Evolutionary conservation across 352 stramenopile species (phyloP).

Genomic region (Pythium periplocum): DNA sequence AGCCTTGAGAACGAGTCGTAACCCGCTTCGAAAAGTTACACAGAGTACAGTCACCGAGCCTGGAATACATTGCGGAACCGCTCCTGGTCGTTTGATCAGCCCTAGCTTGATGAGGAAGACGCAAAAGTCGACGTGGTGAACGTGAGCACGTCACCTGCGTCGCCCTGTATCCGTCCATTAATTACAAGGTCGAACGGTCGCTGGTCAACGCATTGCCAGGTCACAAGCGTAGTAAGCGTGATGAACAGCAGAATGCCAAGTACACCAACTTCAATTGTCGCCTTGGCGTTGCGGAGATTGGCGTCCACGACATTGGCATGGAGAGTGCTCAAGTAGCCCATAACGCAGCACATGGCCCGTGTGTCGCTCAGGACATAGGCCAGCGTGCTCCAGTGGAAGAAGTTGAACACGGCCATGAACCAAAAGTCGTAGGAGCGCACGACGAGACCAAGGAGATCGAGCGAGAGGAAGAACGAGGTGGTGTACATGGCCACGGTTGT

Average conservation of each 20-base stretch:
- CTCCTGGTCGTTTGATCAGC: conserved; percentile 8
- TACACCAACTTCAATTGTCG: conserved; percentile 17
- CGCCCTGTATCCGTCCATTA: too few species aligned
- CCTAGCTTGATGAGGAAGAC: conserved; percentile 23
- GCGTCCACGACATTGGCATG: conserved; percentile 23
- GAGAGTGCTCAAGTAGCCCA: conserved; percentile 18
- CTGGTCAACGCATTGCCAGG: conserved; percentile 5
- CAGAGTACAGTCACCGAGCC: conserved; percentile 19
- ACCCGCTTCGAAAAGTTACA: background rate
- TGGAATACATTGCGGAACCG: conserved; percentile 1
- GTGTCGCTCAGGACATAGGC: conserved; percentile 19
- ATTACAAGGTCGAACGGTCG: conserved; percentile 13
- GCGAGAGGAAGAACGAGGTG: conserved; percentile 18
- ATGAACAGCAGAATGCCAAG: conserved; percentile 21
- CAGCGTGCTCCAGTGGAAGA: conserved; percentile 22
- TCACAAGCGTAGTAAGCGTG: conserved; percentile 18
- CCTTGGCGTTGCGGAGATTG: conserved; percentile 23
- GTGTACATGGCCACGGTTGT: conserved; percentile 3
- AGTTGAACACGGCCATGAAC: conserved; percentile 27
- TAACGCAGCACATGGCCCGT: conserved; percentile 17
- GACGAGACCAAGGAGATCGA: conserved; percentile 18
- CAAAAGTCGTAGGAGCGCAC: conserved; percentile 20
- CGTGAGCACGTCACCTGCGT: conserved; percentile 12
- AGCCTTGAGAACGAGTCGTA: too few species aligned
- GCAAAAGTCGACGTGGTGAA: conserved; percentile 21